Evolutionary conservation across 192 early-diverging fungal genomes (phyloP).

Genomic region (Rhizophagus clarus): DNA sequence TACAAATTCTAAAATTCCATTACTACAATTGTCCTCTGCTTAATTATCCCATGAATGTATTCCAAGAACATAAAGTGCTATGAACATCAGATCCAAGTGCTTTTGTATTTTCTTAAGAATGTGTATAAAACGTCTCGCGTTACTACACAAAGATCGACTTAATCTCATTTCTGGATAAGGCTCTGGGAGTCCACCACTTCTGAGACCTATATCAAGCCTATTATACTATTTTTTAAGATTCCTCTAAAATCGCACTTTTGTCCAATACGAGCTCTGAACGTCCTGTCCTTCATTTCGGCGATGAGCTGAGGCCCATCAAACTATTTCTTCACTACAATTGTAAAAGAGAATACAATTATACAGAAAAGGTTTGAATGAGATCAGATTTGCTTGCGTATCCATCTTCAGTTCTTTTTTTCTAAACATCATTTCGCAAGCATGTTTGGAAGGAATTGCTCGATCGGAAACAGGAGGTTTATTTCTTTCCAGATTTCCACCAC

Average conservation of each 20-base stretch:
- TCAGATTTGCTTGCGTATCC: background rate
- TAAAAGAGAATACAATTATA: too few species aligned
- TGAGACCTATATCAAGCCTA: conserved; percentile 12
- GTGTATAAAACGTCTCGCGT: too few species aligned
- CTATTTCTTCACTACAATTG: conserved; percentile 26
- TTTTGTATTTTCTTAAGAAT: too few species aligned
- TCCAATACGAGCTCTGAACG: conserved; percentile 9
- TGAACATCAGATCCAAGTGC: too few species aligned
- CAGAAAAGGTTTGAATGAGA: background rate
- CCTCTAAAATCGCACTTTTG: conserved; percentile 28
- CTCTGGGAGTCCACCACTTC: conserved; percentile 16
- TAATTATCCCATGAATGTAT: too few species aligned
- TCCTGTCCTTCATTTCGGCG: conserved; percentile 2
- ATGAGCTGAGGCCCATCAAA: conserved; percentile 17
- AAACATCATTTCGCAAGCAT: background rate
- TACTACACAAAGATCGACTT: too few species aligned
- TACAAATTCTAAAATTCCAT: too few species aligned
- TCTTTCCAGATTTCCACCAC: background rate
- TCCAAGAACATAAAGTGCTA: too few species aligned
- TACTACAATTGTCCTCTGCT: too few species aligned
- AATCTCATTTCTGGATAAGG: conserved; percentile 1
- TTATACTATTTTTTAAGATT: conserved; percentile 19
- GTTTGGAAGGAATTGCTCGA: background rate
- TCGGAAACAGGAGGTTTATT: background rate
- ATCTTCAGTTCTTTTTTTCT: background rate